Base-by-base conservation (phyloP, 345 rosid genomes). In the Capsella bursapastoris region DNA sequence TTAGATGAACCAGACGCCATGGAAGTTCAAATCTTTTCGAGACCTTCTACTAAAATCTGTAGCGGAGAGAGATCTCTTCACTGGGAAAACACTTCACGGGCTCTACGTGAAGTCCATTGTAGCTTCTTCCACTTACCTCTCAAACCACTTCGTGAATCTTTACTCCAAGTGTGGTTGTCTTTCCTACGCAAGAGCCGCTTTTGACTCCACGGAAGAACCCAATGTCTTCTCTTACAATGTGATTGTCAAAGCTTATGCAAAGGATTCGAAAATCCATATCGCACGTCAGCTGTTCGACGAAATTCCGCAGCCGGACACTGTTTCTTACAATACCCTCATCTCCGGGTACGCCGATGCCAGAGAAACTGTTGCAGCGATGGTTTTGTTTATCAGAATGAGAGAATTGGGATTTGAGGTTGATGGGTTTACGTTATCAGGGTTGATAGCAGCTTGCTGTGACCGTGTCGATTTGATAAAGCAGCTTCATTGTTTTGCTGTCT, bases 101-200 rank as follows among this genome's bases (percentile, higher is more conserved):
- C 83, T 82, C 44, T 94, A 87, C 81, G 53, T 94, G 79, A 91
- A 94, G 61, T 83, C 86, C n/a, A 22, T 85, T 12, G 5, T 89
- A 62, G 85, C 90, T 67, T 47, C 85, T n/a, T 87, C 97, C 34
- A 88, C 95, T 60, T 90, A 86, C 69, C 85, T 91, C 74, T 88
- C 97, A 83, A 94, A 94, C 64, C 96, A 91, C 78, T 91, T 94
- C 82, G 82, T 85, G 72, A 88, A 89, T 75, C 95, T 94, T 31
- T 91, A 89, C 87, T 90, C 97, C 82, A 89, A 87, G 63, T 91
- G 89, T 81, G 84, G 89, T 67, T 84, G 55, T 44, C 80, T 91
- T 8, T 6, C 76, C 43, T 57, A 82, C 7, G 96, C 98, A 49
- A 79, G 73, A 45, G 70, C 79, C 40, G 81, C 81, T 1, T 94